Evolutionary conservation across 31 red algal species (phyloP).

Genomic region (Asparagopsis taxiformis): DNA sequence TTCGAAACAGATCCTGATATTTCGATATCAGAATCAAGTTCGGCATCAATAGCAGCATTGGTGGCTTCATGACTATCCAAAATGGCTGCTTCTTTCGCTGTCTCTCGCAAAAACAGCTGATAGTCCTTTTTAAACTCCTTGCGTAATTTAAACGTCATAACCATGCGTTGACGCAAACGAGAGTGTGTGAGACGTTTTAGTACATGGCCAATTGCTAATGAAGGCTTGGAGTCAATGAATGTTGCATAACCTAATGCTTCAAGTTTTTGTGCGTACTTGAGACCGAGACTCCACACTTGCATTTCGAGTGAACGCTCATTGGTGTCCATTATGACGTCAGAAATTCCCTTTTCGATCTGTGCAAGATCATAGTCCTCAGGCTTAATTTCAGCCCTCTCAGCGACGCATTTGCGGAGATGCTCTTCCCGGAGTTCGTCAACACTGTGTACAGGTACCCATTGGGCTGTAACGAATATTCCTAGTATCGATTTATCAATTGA

Average conservation of each 20-base stretch:
- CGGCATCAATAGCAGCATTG: not conserved
- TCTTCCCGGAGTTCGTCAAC: slow-evolving; percentile 15
- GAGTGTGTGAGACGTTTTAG: not conserved
- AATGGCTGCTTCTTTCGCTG: not conserved
- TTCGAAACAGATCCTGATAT: no score
- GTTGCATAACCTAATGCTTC: not conserved
- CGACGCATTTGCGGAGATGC: slow-evolving; percentile 10
- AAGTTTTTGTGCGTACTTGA: not conserved
- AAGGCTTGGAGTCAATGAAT: slow-evolving; percentile 1
- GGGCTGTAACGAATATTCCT: slow-evolving; percentile 9
- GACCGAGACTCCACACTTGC: not conserved
- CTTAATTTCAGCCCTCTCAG: slow-evolving; percentile 11
- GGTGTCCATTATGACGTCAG: not conserved
- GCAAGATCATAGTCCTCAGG: slow-evolving; percentile 3
- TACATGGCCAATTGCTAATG: not conserved
- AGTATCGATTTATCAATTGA: not conserved
- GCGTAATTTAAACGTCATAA: not conserved
- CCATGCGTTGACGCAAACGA: not conserved
- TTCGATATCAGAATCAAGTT: not conserved
- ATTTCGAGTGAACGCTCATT: not conserved
- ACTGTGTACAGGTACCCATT: not conserved
- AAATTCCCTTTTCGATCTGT: not conserved
- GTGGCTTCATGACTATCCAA: not conserved
- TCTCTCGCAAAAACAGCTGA: not conserved
- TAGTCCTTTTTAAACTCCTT: not conserved